Percentiles rank a stretch among this genome's conserved stretches.
These are phyloP conservation scores for Aspergillus hancockii DNA, from an alignment of 495 filamentous ascomycete genomes.

Conservation along the genomic window DNA sequence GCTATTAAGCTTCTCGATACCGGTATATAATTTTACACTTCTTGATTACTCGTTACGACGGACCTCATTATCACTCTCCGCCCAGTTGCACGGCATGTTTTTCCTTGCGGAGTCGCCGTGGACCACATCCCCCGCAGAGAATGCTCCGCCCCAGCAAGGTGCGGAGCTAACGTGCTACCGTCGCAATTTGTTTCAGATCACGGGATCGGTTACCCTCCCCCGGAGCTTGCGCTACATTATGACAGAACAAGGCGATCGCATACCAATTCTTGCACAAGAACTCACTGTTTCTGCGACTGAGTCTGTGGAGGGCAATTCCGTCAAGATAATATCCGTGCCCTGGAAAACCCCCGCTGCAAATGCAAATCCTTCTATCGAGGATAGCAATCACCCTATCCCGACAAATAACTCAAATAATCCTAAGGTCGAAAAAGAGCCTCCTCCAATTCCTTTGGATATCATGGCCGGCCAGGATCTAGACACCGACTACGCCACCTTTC, in stretches of 20 bases:
- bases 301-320: conserved; percentile 82
- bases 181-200: conserved; percentile 86
- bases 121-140: conserved; percentile 64
- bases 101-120: conserved; percentile 84
- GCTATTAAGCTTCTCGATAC: conserved; percentile 75
- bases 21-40: conserved; percentile 65
- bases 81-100: conserved; percentile 93
- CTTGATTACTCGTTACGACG: conserved; percentile 67
- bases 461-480: conserved; percentile 77
- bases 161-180: conserved; percentile 91
- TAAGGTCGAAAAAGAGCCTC: conserved; percentile 66
- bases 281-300: conserved; percentile 84
- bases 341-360: conserved; percentile 84
- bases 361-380: conserved; percentile 51
- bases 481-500: conserved; percentile 75
- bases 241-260: conserved; percentile 75
- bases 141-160: conserved; percentile 57
- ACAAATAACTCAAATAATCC: conserved; percentile 51
- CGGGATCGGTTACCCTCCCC: conserved; percentile 76
- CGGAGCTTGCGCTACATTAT: conserved; percentile 70
- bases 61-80: conserved; percentile 64
- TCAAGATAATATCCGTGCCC: conserved; percentile 90
- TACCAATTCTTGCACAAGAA: conserved; percentile 72
- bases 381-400: conserved; percentile 40
- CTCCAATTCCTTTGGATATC: conserved; percentile 69